Base-by-base conservation (phyloP, 129 eudicot genomes). In the Pulicaria dysenterica region DNA sequence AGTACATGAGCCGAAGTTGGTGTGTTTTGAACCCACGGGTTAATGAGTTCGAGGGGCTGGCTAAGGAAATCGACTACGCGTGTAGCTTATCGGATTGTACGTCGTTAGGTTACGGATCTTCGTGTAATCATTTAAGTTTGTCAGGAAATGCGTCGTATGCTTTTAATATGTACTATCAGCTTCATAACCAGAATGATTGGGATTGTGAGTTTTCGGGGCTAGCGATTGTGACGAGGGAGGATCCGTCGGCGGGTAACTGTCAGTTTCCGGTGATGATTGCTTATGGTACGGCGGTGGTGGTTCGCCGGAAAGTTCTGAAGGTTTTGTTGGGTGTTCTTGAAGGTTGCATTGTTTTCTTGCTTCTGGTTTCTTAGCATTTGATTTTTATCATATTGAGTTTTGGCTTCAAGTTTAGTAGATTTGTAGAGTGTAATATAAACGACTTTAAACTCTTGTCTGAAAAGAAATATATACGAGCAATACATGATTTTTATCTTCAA, bases 121-220 rank as follows among this genome's bases (percentile, higher is more conserved):
- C 95, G 11, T 93, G 98, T 60, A 93, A 93, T 58, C 80, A 72
- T 36, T 47, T 93, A 40, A 79, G 68, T 47, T 43, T 40, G 11
- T 13, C 62, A 2, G 87, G 84, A 3, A 93, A 93, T 51, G 95
- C 96, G 44, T 89, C 96, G 0, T 93, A 85, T 63, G 98, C 96
- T 14, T 93, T 89, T 58, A 93, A 93, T 60, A 93, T 93, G 98
- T 93, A 93, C n/a, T 89, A 89, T 79, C 96, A 93, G 34, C 68
- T 93, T 16, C 83, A 85, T 5, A 67, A 81, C 45, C 96, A 93
- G 84, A 74, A 86, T 12, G 80, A 55, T 1, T 82, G 87, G 91
- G 95, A 83, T 63, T 92, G 98, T 19, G 95, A 89, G 58, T 92
- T 92, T 71, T 69, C 86, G 3, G 98, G 96, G 42, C 74, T 85